phyloP scores from a whole-genome alignment of 257 asterid genomes.

The Lantana camara region DNA sequence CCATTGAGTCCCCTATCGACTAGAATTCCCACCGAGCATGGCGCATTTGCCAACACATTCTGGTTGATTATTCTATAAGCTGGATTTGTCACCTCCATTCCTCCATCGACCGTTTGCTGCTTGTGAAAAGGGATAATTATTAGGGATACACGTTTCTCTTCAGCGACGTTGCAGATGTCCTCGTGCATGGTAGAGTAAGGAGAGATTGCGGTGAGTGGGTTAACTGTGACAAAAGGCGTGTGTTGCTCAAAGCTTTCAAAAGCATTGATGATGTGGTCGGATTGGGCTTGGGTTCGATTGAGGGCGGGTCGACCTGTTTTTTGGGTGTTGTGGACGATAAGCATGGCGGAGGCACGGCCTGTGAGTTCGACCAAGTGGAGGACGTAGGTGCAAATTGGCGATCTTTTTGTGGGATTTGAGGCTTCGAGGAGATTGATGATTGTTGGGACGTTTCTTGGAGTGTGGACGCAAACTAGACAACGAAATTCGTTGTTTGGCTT shows the following conservation, averaged over 20 bases:
- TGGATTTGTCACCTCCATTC: conserved; percentile 80
- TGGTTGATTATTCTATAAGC: conserved; percentile 72
- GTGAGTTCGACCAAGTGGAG: conserved; percentile 96
- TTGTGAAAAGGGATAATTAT: conserved; percentile 85
- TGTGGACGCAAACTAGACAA: conserved; percentile 66
- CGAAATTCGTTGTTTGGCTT: conserved; percentile 73
- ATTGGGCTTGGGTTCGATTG: conserved; percentile 85
- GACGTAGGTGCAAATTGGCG: conserved; percentile 73
- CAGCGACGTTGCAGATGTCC: conserved; percentile 75
- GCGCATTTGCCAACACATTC: conserved; percentile 73
- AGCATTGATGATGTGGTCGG: conserved; percentile 86
- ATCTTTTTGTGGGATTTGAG: conserved; percentile 67
- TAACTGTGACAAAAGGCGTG: conserved; percentile 53
- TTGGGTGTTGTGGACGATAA: conserved; percentile 74
- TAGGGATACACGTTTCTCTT: conserved; percentile 75
- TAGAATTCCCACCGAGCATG: conserved; percentile 86
- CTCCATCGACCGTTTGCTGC: conserved; percentile 96
- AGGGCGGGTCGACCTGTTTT: conserved; percentile 65
- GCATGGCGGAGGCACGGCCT: conserved; percentile 94
- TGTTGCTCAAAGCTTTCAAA: conserved; percentile 86
- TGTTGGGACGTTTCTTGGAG: conserved; percentile 84
- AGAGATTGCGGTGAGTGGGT: conserved; percentile 82
- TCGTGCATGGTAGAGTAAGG: conserved; percentile 98
- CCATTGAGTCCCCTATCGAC: conserved; percentile 87
- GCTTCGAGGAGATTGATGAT: conserved; percentile 87